Evolutionary conservation across 2,329 filamentous ascomycete genomes (phyloP), one percentile per base, ranked within the genome.

Genomic region (Colletotrichum lentis): DNA sequence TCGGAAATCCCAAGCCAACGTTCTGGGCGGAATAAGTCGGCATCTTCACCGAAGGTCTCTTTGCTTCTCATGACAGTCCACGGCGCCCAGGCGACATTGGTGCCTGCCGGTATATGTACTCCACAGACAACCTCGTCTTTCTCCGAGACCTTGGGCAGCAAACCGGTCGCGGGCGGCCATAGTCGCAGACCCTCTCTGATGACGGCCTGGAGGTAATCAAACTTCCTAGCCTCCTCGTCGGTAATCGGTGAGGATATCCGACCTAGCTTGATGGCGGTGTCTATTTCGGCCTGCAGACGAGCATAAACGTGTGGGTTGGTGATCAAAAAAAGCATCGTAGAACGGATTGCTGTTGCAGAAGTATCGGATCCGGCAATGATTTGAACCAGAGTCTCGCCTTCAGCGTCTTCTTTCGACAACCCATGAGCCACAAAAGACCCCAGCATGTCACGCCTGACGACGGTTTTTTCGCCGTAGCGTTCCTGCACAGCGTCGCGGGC

Each of bases 321-420:
- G 20, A 84, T 80, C 67, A 88, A 74, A 72, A 85, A 81, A 24
- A 88, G 79, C 67, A 89, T 71, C 1, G 82, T 85, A 47, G 81
- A 78, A 2, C 86, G 82, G 10, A 89, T 81, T 1, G 82, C 81
- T 0, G 84, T 85, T 0, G 87, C 84, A 0, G 85, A 86, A 10
- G 85, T 88, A 67, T 89, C 86, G 0, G 84, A 85, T 5, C 86
- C 86, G 5, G 85, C 86, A 5, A 86, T 37, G 49, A 78, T 76
- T 64, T 79, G 75, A 53, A 77, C 73, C 12, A 79, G 73, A 0
- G 77, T 71, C 67, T 80, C 80, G 67, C 85, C 82, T 43, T 83
- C 77, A 58, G 76, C 76, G 56, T 79, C 74, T 22, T 73, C 70
- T 53, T 73, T 75, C 16, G 71, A 74, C 24, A 80, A 70, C n/a